These are phyloP conservation scores for Letharia lupina DNA, from an alignment of 495 filamentous ascomycete species.

Conservation along the genomic window DNA sequence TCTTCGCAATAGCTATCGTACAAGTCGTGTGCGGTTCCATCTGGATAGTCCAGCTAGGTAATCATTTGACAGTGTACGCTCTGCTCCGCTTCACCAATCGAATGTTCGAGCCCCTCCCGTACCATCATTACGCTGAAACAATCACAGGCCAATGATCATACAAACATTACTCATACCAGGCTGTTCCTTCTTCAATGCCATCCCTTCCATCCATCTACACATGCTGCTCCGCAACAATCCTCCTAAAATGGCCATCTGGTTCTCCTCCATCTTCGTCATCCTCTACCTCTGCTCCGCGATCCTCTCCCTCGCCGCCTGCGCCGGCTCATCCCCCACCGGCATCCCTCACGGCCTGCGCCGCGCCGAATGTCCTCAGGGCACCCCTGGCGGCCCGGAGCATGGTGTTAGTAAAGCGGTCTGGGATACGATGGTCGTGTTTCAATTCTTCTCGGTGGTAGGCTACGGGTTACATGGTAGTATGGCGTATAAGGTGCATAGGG, in stretches of 20 bases:
- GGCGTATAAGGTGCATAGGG: conserved; percentile 21
- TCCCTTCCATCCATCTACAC: conserved; percentile 24
- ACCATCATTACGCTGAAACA: not conserved
- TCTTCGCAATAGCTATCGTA: conserved; percentile 27
- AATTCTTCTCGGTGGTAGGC: conserved; percentile 18
- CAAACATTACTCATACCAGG: conserved; percentile 24
- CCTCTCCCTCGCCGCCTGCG: conserved; percentile 22
- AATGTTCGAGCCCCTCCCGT: not conserved
- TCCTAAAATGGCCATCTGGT: conserved; percentile 17
- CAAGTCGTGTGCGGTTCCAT: conserved; percentile 24
- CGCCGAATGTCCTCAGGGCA: conserved; percentile 18
- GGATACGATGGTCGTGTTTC: conserved; percentile 18
- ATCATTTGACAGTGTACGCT: conserved; percentile 17
- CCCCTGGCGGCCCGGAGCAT: conserved; percentile 12
- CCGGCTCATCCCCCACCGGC: conserved; percentile 5
- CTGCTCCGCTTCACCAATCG: not conserved
- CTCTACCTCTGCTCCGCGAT: conserved; percentile 20
- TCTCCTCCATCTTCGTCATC: conserved; percentile 20
- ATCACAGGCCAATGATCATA: conserved; percentile 23
- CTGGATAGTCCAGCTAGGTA: conserved; percentile 21
- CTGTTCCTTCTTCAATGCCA: conserved; percentile 26
- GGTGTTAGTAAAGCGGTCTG: conserved; percentile 20
- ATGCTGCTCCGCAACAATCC: conserved; percentile 25
- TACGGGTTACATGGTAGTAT: conserved; percentile 21
- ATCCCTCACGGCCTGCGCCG: conserved; percentile 15